Conservation (phyloP, 345 rosid genomes). For the Tarenaya hassleriana region DNA sequence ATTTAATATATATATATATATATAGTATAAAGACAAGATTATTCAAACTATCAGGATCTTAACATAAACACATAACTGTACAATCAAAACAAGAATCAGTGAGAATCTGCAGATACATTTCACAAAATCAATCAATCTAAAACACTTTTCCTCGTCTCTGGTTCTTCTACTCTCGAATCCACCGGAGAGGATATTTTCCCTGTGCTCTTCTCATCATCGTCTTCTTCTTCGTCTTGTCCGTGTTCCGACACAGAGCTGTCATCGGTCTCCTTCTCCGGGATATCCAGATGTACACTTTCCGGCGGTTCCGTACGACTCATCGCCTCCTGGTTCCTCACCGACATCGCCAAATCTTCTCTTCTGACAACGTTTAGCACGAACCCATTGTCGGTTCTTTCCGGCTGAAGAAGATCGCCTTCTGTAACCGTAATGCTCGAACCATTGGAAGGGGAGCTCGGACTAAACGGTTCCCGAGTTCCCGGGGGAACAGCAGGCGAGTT, state of each 20-base stretch:
- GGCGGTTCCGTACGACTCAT: conserved; percentile 41
- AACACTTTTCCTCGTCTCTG: no score
- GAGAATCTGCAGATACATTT: no score
- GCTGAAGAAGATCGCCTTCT: conserved; percentile 84
- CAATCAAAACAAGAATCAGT: no score
- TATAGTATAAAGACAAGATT: no score
- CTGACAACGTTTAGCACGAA: conserved; percentile 67
- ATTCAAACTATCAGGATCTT: no score
- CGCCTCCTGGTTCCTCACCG: conserved; percentile 25
- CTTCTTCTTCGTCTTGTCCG: conserved; percentile 30
- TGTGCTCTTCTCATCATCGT: conserved; percentile 19
- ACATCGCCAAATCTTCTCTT: conserved; percentile 46
- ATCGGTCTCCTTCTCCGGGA: conserved; percentile 65
- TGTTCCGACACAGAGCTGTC: conserved; percentile 58
- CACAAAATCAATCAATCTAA: no score
- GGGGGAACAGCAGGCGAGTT: conserved; percentile 30
- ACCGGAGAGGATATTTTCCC: no score
- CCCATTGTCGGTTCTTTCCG: conserved; percentile 66
- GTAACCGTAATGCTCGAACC: conserved; percentile 61
- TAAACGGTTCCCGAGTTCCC: conserved; percentile 38
- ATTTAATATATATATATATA: no score
- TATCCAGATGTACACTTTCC: conserved; percentile 66
- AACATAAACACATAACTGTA: no score
- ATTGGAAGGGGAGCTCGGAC: conserved; percentile 26
- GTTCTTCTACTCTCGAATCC: no score